Conservation (phyloP, 2,329 filamentous ascomycete genomes). For the Exophiala sideris region DNA sequence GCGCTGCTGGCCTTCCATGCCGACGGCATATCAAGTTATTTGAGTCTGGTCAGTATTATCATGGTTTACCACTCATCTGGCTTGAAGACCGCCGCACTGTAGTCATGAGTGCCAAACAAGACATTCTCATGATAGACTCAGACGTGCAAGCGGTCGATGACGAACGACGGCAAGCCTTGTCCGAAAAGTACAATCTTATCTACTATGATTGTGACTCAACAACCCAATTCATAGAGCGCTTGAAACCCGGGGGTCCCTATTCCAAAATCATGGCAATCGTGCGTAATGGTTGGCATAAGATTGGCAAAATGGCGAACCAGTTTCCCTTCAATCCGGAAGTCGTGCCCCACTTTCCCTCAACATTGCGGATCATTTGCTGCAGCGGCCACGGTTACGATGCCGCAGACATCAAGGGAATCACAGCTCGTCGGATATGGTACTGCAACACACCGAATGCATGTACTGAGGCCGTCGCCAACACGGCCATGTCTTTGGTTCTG, state of each 20-base stretch:
- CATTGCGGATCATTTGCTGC: slow-evolving; percentile 6
- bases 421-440: background rate
- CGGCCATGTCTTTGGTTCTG: background rate
- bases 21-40: no score
- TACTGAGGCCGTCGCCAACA: slow-evolving; percentile 5
- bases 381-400: slow-evolving; percentile 6
- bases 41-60: no score
- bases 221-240: slow-evolving; percentile 18
- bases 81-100: no score
- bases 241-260: slow-evolving; percentile 32
- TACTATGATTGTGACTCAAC: slow-evolving; percentile 9
- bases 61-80: no score
- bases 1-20: no score
- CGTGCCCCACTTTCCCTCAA: slow-evolving; percentile 11
- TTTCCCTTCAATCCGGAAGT: slow-evolving; percentile 28
- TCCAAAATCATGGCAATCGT: slow-evolving; percentile 32
- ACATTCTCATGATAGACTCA: slow-evolving; percentile 3
- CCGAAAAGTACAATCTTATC: slow-evolving; percentile 4
- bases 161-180: background rate
- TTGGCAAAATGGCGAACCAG: slow-evolving; percentile 31
- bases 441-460: slow-evolving; percentile 5
- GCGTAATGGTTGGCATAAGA: slow-evolving; percentile 35
- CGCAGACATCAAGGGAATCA: slow-evolving; percentile 2
- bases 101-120: background rate
- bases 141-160: background rate